Base-by-base conservation (phyloP, 2,329 filamentous ascomycete species). In the Thielaviopsis populi region DNA sequence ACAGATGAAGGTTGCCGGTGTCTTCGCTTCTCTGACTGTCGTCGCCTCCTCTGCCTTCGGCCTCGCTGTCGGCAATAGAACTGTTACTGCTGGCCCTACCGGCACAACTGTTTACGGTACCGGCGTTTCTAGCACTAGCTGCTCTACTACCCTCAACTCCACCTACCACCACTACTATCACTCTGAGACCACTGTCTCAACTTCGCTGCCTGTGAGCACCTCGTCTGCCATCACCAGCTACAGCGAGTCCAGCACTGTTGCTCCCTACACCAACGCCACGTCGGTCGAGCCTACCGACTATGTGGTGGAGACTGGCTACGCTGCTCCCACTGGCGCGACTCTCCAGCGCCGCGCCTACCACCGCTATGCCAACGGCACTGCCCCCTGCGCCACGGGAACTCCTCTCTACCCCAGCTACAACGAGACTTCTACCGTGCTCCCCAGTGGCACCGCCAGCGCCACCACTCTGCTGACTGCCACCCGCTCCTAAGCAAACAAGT, bases 331-430 rank as follows among this genome's bases (percentile, higher is more conserved):
- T 19, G 53, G 53, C 24, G 53, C 53, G 3, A 27, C 19, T 3
- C 6, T 56, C 30, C 2, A 37, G 27, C 53, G 53, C 27, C 53
- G 53, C 53, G 33, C 53, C 30, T 4, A 37, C 42, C 15, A 19
- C 53, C 53, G 30, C 53, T 56, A 19, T 37, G 53, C n/a, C 30
- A 56, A 56, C 17, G 30, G 53, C 53, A 56, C 53, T 37, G 53
- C 13, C 15, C 53, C 53, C 19, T 56, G 53, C 19, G 24, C 30
- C 53, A 56, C 53, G 13, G 30, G 53, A 30, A 56, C 53, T 22
- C 53, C 27, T 19, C 37, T 56, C 53, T n/a, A n/a, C 53, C 53
- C 53, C 53, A 33, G 53, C 53, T n/a, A 37, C 53, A 56, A 56
- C n/a, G 27, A n/a, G 15, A 37, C 27, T n/a, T 56, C 27, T 22